Percentiles rank a stretch among this genome's conserved stretches.
Conservation (phyloP, 1,139 yeast species). For the Saccharomycopsis hybrid region DNA sequence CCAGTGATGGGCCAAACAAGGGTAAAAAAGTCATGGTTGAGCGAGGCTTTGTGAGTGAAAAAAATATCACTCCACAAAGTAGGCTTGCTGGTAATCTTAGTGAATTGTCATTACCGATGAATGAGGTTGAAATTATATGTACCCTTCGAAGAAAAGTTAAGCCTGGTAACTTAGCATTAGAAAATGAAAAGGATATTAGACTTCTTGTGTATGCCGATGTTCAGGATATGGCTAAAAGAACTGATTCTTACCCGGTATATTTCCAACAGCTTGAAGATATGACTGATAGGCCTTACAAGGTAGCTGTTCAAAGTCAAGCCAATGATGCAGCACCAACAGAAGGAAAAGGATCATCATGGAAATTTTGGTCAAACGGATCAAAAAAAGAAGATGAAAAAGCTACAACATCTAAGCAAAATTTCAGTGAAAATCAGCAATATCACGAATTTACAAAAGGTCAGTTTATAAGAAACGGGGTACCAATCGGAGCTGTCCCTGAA, state of each 20-base stretch:
- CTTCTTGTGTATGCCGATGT: constrained; percentile 70
- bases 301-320: not conserved
- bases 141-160: constrained; percentile 66
- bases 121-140: constrained; percentile 68
- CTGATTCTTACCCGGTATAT: constrained; percentile 67
- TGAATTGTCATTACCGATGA: constrained; percentile 67
- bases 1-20: constrained; percentile 54
- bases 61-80: constrained; percentile 56
- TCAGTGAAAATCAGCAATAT: constrained; percentile 23
- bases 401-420: constrained; percentile 4
- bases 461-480: constrained; percentile 76
- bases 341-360: constrained; percentile 1
- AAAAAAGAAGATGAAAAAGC: not conserved
- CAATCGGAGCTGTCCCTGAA: constrained; percentile 75
- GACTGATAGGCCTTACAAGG: constrained; percentile 33
- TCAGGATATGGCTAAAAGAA: constrained; percentile 66
- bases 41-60: constrained; percentile 88
- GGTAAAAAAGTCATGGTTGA: constrained; percentile 69
- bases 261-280: constrained; percentile 69
- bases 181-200: constrained; percentile 59
- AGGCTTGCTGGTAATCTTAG: constrained; percentile 41
- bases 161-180: constrained; percentile 68
- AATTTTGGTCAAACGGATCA: not conserved
- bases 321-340: not conserved
- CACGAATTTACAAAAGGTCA: constrained; percentile 39